Base-by-base conservation (phyloP, 768 basidiomycete species). In the Lactifluus hygrophoroides region DNA sequence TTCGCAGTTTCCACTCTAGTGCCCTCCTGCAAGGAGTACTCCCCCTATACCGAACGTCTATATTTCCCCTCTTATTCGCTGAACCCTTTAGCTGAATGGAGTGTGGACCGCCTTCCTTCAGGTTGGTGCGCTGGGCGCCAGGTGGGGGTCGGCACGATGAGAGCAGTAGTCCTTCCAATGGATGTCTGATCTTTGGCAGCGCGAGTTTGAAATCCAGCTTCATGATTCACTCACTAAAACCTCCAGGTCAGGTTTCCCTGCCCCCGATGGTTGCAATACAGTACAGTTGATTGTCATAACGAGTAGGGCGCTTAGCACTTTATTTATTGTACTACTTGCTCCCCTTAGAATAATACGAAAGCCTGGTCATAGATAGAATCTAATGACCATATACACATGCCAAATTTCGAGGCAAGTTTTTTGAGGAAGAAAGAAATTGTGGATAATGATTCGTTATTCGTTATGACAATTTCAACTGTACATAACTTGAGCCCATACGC, bases 1-100 rank as follows among this genome's bases (percentile, higher is more conserved):
- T 89, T 88, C 86, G 86, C 86, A 88, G 86, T 88, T 86, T 88
- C 83, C 84, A 80, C 86, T 80, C 77, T 77, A 88, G 82, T 66
- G 78, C 75, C 84, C 84, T 84, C 78, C 72, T 47, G 64, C 60
- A 30, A 34, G 77, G 78, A 83, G 83, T 73, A 87, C 86, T 88
- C 87, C 86, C 74, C 78, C 80, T 81, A 74, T 76, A 76, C 76
- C 59, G 76, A 86, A 82, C 80, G 78, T 76, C 76, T 76, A 87
- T 73, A 84, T 65, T 88, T 82, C 80, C 84, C 83, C 84, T 80
- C 71, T 60, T 72, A 69, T 69, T 69, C 70, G 73, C 80, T 78
- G 83, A 87, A 88, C 84, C 85, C 85, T 79, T 67, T 66, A 61
- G 74, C 72, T 76, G 72, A 71, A 73, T 68, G 71, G 73, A 75